A percentile compares a stretch with the other conserved stretches of the same genome.
phyloP scores from a whole-genome alignment of 2,329 filamentous ascomycete species.

The Paecilomyces dactylethromorphus region DNA sequence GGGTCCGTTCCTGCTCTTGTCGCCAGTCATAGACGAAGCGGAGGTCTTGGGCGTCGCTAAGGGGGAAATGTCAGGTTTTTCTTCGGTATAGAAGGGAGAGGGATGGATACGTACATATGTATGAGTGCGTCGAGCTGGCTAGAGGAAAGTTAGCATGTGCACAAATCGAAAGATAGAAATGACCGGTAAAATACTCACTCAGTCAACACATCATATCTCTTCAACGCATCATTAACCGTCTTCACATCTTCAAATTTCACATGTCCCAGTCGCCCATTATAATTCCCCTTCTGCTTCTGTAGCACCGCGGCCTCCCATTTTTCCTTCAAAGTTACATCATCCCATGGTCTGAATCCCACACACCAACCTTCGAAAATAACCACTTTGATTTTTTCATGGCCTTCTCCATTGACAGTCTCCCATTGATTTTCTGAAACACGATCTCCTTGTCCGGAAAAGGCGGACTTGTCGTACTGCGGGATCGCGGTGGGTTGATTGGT shows the following conservation, averaged over 20 bases:
- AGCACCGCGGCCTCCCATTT: slow-evolving; percentile 46
- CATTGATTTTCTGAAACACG: slow-evolving; percentile 58
- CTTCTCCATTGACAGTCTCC: slow-evolving; percentile 44
- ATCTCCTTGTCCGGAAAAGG: slow-evolving; percentile 69
- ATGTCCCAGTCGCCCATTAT: slow-evolving; percentile 47
- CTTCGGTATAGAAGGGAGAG: not conserved
- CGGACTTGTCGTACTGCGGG: slow-evolving; percentile 79
- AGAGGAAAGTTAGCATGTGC: not conserved
- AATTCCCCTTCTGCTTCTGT: slow-evolving; percentile 42
- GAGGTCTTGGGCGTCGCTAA: slow-evolving; percentile 64
- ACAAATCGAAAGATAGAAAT: not conserved
- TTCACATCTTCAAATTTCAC: slow-evolving; percentile 51
- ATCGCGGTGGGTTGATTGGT: slow-evolving; percentile 51
- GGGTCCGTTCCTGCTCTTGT: slow-evolving; percentile 66
- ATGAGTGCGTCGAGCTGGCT: slow-evolving; percentile 57
- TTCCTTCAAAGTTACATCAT: slow-evolving; percentile 47
- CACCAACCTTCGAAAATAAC: slow-evolving; percentile 89
- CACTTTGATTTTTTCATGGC: slow-evolving; percentile 44
- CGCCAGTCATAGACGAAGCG: slow-evolving; percentile 80
- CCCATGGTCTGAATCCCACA: slow-evolving; percentile 68
- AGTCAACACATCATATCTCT: slow-evolving; percentile 53
- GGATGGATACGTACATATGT: slow-evolving; percentile 46
- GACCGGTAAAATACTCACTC: slow-evolving; percentile 29
- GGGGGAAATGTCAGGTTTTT: not conserved
- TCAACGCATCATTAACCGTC: slow-evolving; percentile 54